Conservation (phyloP, 306 rosid species). For the Vigna mungo region DNA sequence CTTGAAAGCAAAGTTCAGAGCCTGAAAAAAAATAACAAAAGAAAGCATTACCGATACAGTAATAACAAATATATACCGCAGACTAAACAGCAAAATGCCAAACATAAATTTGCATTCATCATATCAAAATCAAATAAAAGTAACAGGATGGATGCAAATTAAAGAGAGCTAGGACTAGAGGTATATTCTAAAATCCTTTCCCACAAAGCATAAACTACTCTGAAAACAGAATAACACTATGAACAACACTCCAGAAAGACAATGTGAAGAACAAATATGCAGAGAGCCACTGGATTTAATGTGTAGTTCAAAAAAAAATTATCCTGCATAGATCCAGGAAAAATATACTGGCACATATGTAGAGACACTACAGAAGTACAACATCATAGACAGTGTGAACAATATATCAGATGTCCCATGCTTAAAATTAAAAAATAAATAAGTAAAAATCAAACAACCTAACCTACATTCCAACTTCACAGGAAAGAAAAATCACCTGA, state of each 20-base stretch:
- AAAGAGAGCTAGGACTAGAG: background rate
- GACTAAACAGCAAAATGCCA: background rate
- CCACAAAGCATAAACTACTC: conserved; percentile 2
- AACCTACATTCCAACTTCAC: background rate
- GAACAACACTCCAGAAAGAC: background rate
- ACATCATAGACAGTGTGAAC: background rate
- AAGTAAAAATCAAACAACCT: background rate
- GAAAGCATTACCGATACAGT: background rate
- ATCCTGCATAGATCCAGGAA: background rate
- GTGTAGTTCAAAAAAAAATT: background rate
- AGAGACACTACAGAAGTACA: background rate
- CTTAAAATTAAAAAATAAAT: background rate
- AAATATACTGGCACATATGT: background rate
- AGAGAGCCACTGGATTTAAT: background rate
- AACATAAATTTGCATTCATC: background rate
- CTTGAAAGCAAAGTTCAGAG: conserved; percentile 83
- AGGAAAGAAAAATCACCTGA: conserved; percentile 58
- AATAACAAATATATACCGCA: conserved; percentile 5
- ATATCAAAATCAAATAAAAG: background rate
- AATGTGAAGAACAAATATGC: background rate
- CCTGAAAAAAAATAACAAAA: conserved; percentile 49
- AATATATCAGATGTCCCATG: conserved; percentile 10
- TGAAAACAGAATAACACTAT: conserved; percentile 6
- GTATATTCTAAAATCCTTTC: background rate
- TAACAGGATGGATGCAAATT: background rate